Conservation (phyloP, 2,329 filamentous ascomycete species). For the Clonostachys sp. region DNA sequence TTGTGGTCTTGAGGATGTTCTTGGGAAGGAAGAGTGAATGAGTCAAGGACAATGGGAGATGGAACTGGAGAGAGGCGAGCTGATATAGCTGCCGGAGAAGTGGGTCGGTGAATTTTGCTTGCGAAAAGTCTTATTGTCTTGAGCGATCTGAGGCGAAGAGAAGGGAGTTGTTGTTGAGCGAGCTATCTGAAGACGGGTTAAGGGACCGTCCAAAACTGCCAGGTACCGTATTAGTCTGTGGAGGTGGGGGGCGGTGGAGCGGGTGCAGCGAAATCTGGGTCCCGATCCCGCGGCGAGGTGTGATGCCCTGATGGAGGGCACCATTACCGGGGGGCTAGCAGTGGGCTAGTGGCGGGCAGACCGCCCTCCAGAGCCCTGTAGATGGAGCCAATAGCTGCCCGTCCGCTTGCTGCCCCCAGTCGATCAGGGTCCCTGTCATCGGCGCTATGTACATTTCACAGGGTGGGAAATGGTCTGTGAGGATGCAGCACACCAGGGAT, state of each 20-base stretch:
- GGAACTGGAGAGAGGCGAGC: background rate
- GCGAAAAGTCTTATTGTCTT: background rate
- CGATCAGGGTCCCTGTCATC: too few relatives aligned
- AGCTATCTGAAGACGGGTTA: too few relatives aligned
- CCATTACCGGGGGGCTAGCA: background rate
- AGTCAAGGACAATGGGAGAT: background rate
- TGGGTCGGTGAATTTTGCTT: slow-evolving; percentile 2
- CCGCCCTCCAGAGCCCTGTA: background rate
- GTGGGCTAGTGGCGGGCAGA: slow-evolving; percentile 4
- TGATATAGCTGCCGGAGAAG: slow-evolving; percentile 5
- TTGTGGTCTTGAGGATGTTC: background rate
- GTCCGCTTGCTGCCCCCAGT: too few relatives aligned
- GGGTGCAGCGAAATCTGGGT: slow-evolving; percentile 4
- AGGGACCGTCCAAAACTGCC: too few relatives aligned
- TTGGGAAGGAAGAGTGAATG: background rate
- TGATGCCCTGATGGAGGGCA: background rate
- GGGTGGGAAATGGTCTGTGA: too few relatives aligned
- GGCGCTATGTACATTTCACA: too few relatives aligned
- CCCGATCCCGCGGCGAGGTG: slow-evolving; percentile 1
- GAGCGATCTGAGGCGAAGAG: too few relatives aligned
- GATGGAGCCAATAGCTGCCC: too few relatives aligned
- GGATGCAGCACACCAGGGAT: too few relatives aligned
- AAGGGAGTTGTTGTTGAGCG: too few relatives aligned
- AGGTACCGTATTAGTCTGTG: too few relatives aligned
- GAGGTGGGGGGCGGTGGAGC: background rate